A percentile compares a stretch with the other conserved stretches of the same genome.
Evolutionary conservation across 2,329 filamentous ascomycete species (phyloP).

Genomic region (Penicillium capsulatum): DNA sequence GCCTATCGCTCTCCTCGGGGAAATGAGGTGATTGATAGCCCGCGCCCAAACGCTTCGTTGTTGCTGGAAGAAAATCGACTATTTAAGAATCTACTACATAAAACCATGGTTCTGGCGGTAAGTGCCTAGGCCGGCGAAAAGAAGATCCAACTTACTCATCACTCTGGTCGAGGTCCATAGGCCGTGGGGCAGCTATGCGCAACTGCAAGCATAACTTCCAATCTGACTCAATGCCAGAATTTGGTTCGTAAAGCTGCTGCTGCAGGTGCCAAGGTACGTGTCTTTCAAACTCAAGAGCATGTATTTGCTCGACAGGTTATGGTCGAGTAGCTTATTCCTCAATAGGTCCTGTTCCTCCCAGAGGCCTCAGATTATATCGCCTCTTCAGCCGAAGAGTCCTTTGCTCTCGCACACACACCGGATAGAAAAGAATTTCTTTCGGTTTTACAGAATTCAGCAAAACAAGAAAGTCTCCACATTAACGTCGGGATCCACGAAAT

Average conservation of each 20-base stretch:
- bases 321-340: constrained; percentile 5
- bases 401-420: constrained; percentile 66
- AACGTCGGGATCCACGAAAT: constrained; percentile 87
- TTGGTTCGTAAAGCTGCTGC: constrained; percentile 68
- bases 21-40: background rate
- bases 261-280: constrained; percentile 68
- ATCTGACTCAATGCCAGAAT: constrained; percentile 70
- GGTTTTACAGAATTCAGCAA: constrained; percentile 67
- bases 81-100: too few relatives aligned
- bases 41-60: background rate
- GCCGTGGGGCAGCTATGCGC: constrained; percentile 88
- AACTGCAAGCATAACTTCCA: constrained; percentile 70
- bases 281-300: too few relatives aligned
- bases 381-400: constrained; percentile 60
- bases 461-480: constrained; percentile 61
- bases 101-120: constrained; percentile 30
- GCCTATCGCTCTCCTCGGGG: constrained; percentile 4
- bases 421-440: constrained; percentile 67
- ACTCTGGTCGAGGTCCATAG: constrained; percentile 43
- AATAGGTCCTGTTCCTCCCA: constrained; percentile 76
- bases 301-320: background rate
- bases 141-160: constrained; percentile 4
- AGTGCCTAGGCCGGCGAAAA: constrained; percentile 2
- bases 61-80: too few relatives aligned
- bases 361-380: constrained; percentile 90